These are phyloP conservation scores for Lithocarpus polystachyus DNA, from an alignment of 306 rosid species.

Conservation along the genomic window DNA sequence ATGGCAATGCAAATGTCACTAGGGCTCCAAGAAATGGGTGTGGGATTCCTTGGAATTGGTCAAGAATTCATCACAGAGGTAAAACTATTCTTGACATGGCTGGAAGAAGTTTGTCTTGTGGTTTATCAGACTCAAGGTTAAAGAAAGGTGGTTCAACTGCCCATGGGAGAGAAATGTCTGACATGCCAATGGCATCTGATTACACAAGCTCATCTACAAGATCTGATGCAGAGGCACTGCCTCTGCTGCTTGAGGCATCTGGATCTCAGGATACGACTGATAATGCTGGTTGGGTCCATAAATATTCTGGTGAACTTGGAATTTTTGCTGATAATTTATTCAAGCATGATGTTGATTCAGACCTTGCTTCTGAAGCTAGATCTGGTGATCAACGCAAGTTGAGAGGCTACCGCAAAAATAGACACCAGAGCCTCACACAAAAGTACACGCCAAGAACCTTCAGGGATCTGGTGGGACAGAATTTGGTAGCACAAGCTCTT, in stretches of 20 bases:
- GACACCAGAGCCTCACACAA: slow-evolving; percentile 88
- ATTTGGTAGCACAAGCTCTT: slow-evolving; percentile 91
- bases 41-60: slow-evolving; percentile 99
- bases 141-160: slow-evolving; percentile 58
- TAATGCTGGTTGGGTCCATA: slow-evolving; percentile 72
- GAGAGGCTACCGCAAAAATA: slow-evolving; percentile 49
- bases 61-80: slow-evolving; percentile 92
- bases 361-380: slow-evolving; percentile 93
- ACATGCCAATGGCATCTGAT: slow-evolving; percentile 68
- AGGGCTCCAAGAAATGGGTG: slow-evolving; percentile 91
- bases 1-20: slow-evolving; percentile 56
- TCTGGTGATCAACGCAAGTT: slow-evolving; percentile 58
- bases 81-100: slow-evolving; percentile 89
- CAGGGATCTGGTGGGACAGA: slow-evolving; percentile 90
- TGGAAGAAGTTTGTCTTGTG: slow-evolving; percentile 94
- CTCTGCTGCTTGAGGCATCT: slow-evolving; percentile 79
- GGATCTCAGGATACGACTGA: slow-evolving; percentile 82
- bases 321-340: slow-evolving; percentile 75
- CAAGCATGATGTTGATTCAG: slow-evolving; percentile 79
- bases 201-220: slow-evolving; percentile 61
- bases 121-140: slow-evolving; percentile 77
- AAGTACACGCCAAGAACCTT: slow-evolving; percentile 83
- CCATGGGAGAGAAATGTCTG: slow-evolving; percentile 58
- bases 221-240: slow-evolving; percentile 77
- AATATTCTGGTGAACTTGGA: slow-evolving; percentile 91